These are phyloP conservation scores for Comarum palustre DNA, from an alignment of 306 rosid species.

Conservation along the genomic window DNA sequence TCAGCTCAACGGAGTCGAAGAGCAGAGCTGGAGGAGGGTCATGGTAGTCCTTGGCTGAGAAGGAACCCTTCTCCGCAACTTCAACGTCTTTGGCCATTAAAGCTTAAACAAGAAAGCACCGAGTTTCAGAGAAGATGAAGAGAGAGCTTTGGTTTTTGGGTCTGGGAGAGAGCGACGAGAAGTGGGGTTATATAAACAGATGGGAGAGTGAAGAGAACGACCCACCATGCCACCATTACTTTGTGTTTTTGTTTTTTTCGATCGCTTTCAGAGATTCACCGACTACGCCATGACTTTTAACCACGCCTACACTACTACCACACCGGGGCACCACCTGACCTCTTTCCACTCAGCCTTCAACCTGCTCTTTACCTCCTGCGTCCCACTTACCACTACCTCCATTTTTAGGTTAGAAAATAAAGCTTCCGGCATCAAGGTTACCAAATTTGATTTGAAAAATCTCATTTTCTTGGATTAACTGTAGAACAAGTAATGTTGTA, in stretches of 20 bases:
- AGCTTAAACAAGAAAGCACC: background rate
- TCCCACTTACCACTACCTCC: constrained; percentile 8
- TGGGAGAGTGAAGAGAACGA: background rate
- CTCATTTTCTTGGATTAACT: background rate
- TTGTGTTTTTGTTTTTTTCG: background rate
- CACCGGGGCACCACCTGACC: constrained; percentile 8
- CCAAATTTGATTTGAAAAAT: background rate
- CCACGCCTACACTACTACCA: constrained; percentile 17
- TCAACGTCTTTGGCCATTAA: constrained; percentile 60
- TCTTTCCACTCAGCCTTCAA: constrained; percentile 34
- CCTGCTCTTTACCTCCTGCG: constrained; percentile 9
- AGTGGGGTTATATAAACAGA: constrained; percentile 43
- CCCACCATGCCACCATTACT: background rate
- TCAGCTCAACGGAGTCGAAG: constrained; percentile 56
- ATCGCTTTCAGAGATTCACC: constrained; percentile 37
- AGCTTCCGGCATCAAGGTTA: background rate
- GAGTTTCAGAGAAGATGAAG: background rate
- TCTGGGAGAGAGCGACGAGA: constrained; percentile 14
- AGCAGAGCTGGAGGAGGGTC: constrained; percentile 89
- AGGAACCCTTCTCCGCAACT: constrained; percentile 62
- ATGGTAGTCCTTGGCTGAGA: constrained; percentile 73
- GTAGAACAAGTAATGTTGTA: background rate
- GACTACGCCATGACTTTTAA: constrained; percentile 37
- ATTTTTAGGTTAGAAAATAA: background rate
- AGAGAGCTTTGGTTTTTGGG: constrained; percentile 15